Conservation (phyloP, 495 filamentous ascomycete genomes). For the Tuber brumale region DNA sequence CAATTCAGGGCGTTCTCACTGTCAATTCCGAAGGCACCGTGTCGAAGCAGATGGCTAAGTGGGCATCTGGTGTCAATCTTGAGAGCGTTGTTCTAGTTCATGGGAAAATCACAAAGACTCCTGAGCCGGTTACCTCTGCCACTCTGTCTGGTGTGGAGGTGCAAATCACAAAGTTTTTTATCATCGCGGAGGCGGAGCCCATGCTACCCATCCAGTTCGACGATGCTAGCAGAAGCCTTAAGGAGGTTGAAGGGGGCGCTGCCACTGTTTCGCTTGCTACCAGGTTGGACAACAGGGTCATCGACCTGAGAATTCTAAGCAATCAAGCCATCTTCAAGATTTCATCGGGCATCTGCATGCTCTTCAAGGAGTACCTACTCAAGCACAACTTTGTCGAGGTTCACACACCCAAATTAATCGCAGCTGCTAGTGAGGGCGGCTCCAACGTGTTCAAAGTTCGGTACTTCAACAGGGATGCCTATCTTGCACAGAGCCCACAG, state of each 20-base stretch:
- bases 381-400: conserved; percentile 75
- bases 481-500: conserved; percentile 87
- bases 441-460: conserved; percentile 86
- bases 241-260: conserved; percentile 32
- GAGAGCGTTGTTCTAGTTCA: conserved; percentile 76
- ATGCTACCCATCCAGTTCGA: conserved; percentile 46
- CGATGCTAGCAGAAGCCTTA: conserved; percentile 38
- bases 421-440: conserved; percentile 86
- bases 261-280: conserved; percentile 40
- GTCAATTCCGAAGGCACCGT: conserved; percentile 52
- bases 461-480: conserved; percentile 83
- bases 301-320: conserved; percentile 82
- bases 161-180: conserved; percentile 70
- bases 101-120: conserved; percentile 65
- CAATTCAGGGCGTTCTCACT: conserved; percentile 67
- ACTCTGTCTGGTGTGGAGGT: conserved; percentile 70
- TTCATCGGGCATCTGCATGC: conserved; percentile 61
- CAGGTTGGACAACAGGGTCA: conserved; percentile 76
- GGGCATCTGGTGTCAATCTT: conserved; percentile 66
- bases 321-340: conserved; percentile 87
- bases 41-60: conserved; percentile 81
- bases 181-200: conserved; percentile 50
- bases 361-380: conserved; percentile 75
- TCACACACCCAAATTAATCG: conserved; percentile 82
- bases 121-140: conserved; percentile 70